Evolutionary conservation across 805 yeast species (phyloP).

Genomic region (Zygosaccharomyces rouxii): DNA sequence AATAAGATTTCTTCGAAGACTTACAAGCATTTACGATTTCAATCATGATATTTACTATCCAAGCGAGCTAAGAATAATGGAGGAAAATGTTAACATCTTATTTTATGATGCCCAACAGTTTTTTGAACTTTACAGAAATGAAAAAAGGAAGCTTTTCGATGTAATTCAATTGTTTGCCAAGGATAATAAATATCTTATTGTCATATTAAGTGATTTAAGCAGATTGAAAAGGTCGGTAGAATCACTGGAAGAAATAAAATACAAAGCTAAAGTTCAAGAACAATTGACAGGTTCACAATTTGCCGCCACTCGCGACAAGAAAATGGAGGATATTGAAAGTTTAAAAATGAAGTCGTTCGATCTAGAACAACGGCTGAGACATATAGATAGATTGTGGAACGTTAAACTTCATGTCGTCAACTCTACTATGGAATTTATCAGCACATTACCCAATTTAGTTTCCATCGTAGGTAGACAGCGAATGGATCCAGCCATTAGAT

Average conservation of each 20-base stretch:
- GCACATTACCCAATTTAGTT: slow-evolving; percentile 57
- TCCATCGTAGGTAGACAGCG: slow-evolving; percentile 50
- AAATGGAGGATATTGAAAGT: slow-evolving; percentile 12
- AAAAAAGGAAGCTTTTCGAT: slow-evolving; percentile 26
- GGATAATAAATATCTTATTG: slow-evolving; percentile 34
- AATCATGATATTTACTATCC: slow-evolving; percentile 54
- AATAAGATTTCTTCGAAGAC: slow-evolving; percentile 49
- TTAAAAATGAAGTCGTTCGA: slow-evolving; percentile 26
- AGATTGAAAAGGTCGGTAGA: slow-evolving; percentile 42
- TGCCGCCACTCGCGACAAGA: slow-evolving; percentile 9
- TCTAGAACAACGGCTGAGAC: slow-evolving; percentile 40
- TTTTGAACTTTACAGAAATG: slow-evolving; percentile 33
- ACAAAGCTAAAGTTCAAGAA: slow-evolving; percentile 36
- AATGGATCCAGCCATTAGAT: slow-evolving; percentile 54
- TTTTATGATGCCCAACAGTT: slow-evolving; percentile 47
- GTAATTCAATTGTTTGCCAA: slow-evolving; percentile 24
- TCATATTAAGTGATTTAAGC: slow-evolving; percentile 50
- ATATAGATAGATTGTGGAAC: slow-evolving; percentile 44
- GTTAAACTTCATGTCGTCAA: slow-evolving; percentile 43
- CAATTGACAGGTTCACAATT: slow-evolving; percentile 22
- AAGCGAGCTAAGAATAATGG: slow-evolving; percentile 36
- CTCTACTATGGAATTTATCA: slow-evolving; percentile 41
- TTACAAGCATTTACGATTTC: slow-evolving; percentile 46
- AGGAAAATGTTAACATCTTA: slow-evolving; percentile 44
- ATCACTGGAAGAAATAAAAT: slow-evolving; percentile 44